A percentile compares a stretch with the other conserved stretches of the same genome.
phyloP scores from a whole-genome alignment of 495 filamentous ascomycete species.

The Podospora comata region DNA sequence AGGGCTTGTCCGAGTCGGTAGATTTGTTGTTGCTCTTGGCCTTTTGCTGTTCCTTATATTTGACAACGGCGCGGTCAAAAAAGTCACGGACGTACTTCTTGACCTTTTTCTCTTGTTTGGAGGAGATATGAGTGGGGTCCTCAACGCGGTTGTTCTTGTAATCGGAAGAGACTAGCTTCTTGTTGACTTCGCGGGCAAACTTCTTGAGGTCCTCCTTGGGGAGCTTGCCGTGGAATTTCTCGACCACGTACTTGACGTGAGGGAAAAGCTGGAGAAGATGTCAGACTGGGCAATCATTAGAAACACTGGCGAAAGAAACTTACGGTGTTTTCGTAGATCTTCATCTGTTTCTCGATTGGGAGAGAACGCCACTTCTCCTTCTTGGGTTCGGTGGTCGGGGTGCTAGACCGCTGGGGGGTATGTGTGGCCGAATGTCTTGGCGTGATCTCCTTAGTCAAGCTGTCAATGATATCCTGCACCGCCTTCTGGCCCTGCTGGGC shows the following conservation, averaged over 20 bases:
- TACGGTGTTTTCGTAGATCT: slow-evolving; percentile 88
- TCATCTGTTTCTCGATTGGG: slow-evolving; percentile 82
- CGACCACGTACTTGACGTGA: slow-evolving; percentile 76
- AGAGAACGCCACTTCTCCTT: slow-evolving; percentile 80
- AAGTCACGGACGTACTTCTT: slow-evolving; percentile 77
- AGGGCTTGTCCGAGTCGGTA: background rate
- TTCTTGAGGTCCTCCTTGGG: slow-evolving; percentile 85
- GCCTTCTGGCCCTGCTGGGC: slow-evolving; percentile 51
- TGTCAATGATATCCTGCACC: slow-evolving; percentile 81
- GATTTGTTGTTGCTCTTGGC: slow-evolving; percentile 49
- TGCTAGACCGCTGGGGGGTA: slow-evolving; percentile 63
- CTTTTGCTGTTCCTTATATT: slow-evolving; percentile 67
- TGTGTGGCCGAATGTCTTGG: slow-evolving; percentile 49
- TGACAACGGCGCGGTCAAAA: slow-evolving; percentile 78
- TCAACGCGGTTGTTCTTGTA: slow-evolving; percentile 81
- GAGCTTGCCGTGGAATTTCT: slow-evolving; percentile 80
- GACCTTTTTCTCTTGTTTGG: slow-evolving; percentile 75
- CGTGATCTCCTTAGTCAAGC: slow-evolving; percentile 63
- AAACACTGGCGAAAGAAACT: slow-evolving; percentile 24
- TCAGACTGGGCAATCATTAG: slow-evolving; percentile 24
- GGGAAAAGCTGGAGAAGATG: slow-evolving; percentile 62
- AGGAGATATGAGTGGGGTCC: slow-evolving; percentile 69
- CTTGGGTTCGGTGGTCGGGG: slow-evolving; percentile 59
- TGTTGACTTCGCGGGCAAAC: slow-evolving; percentile 80
- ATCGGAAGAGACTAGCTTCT: slow-evolving; percentile 83